Conservation (phyloP, 2,329 filamentous ascomycete genomes). For the Phaeosphaeriaceae sp. region DNA sequence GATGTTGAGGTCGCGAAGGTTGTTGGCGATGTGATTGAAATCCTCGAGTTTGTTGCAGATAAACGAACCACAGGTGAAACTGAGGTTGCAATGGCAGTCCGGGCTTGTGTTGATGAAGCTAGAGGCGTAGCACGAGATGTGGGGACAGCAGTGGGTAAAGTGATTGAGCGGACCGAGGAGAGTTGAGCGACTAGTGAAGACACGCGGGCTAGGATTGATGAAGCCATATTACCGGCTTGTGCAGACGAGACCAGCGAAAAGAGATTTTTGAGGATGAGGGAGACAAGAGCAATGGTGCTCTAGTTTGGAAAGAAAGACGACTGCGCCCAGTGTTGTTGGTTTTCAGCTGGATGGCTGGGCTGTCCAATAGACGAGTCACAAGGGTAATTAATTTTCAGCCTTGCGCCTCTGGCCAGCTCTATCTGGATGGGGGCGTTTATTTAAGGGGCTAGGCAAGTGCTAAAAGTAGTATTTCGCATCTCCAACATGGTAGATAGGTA, state of each 20-base stretch:
- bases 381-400: background rate
- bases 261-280: background rate
- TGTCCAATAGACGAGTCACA: background rate
- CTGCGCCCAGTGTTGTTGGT: background rate
- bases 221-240: too few relatives aligned
- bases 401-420: background rate
- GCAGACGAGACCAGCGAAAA: background rate
- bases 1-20: background rate
- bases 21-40: background rate
- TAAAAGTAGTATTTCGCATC: background rate
- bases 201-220: too few relatives aligned
- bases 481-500: too few relatives aligned
- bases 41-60: background rate
- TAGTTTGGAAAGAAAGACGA: background rate
- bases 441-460: background rate
- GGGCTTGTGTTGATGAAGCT: background rate
- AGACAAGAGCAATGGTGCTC: background rate
- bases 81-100: background rate
- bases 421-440: background rate
- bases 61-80: background rate
- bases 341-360: background rate
- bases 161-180: too few relatives aligned
- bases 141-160: too few relatives aligned
- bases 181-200: too few relatives aligned
- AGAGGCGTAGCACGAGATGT: too few relatives aligned